These are phyloP conservation scores for Phoma sp. DNA, from an alignment of 2,329 filamentous ascomycete genomes.

Conservation along the genomic window DNA sequence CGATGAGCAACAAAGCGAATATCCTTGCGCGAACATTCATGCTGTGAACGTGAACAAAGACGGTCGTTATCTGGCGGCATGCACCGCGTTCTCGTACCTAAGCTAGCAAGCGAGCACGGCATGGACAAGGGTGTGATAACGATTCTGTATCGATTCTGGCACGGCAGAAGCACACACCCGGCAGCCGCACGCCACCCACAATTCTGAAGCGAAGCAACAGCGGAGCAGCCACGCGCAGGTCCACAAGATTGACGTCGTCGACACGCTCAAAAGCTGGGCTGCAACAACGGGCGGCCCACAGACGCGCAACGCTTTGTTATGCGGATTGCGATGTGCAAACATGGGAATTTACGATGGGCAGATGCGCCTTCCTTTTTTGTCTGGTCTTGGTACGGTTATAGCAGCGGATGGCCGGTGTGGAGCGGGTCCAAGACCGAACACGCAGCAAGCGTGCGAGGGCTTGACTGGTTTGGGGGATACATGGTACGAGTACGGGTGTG, in stretches of 20 bases:
- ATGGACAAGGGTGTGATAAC: background rate
- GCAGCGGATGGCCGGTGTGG: background rate
- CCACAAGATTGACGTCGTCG: background rate
- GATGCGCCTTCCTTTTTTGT: background rate
- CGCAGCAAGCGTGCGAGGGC: background rate
- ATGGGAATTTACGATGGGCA: background rate
- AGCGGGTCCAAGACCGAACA: background rate
- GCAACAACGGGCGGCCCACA: background rate
- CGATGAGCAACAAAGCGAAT: too few relatives aligned
- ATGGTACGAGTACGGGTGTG: background rate
- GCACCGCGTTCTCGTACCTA: constrained; percentile 3
- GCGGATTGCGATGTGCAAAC: constrained; percentile 2
- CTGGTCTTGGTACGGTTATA: background rate
- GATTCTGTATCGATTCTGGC: background rate
- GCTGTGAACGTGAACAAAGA: background rate
- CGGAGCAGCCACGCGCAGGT: background rate
- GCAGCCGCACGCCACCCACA: constrained; percentile 3
- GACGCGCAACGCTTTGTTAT: background rate
- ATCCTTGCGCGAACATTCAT: background rate
- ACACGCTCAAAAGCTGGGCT: background rate
- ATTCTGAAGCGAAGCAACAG: constrained; percentile 1
- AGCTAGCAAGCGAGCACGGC: background rate
- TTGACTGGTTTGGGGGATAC: background rate
- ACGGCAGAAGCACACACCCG: background rate
- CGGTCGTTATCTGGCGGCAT: constrained; percentile 1